Evolutionary conservation across 805 yeast genomes (phyloP), one percentile per base, ranked within the genome.

Genomic region (Pichia rugopelliculosa): DNA sequence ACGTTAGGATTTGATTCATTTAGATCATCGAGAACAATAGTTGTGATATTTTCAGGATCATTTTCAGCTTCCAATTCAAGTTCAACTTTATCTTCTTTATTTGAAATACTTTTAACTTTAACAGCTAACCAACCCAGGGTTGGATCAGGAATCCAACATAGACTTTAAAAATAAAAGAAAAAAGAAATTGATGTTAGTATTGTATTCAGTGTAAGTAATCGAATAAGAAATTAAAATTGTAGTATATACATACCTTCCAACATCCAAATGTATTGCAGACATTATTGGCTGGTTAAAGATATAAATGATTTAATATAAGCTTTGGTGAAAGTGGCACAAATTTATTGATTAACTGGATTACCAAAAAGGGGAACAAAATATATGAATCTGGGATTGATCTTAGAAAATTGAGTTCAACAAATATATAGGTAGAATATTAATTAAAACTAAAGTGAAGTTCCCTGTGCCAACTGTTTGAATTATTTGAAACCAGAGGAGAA

Each of bases 121-220:
- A 83, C 86, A 22, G 87, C 86, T 22, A 82, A 67, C 89, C 91
- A 86, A 21, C 93, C 95, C 52, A 75, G 72, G 39, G 71, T 68
- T 44, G 76, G 79, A 62, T 86, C 89, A 17, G 88, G 89, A 56
- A 79, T 76, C 95, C 95, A 86, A 69, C 91, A 84, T 56, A 86
- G 82, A 59, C 84, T 79, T 26, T 11, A 38, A 47, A 38, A 44
- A 36, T 39, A 17, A 23, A 36, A 34, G 26, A 30, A 13, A 11
- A 3, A 36, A 17, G 17, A 30, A 30, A 36, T 6, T 21, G 27
- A 27, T 21, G 42, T 44, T 38, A 45, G 39, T 45, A 40, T 22
- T 40, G 10, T 2, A 9, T 36, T 15, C 39, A 6, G 6, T 36
- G 4, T 26, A 17, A 36, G 5, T 11, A 21, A 38, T 10, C 11